These are phyloP conservation scores for Calonectria honghensis DNA, from an alignment of 2,329 filamentous ascomycete genomes.

Conservation along the genomic window DNA sequence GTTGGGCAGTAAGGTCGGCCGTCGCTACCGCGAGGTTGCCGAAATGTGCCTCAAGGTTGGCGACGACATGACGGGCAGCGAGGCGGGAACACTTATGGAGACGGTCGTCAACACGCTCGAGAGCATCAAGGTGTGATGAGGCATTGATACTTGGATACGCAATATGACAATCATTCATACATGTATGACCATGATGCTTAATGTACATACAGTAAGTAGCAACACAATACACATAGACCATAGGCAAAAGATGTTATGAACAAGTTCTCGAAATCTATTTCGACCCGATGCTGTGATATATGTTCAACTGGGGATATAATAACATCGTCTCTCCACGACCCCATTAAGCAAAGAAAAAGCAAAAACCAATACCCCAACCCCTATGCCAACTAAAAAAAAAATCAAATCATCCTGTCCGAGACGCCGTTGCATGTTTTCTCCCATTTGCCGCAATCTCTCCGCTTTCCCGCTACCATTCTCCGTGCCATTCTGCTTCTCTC, in stretches of 20 bases:
- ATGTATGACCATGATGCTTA: not conserved
- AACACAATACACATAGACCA: not conserved
- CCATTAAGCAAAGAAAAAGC: constrained; percentile 40
- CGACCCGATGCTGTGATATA: constrained; percentile 47
- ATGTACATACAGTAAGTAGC: not conserved
- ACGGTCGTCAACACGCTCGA: constrained; percentile 64
- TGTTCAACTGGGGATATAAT: constrained; percentile 33
- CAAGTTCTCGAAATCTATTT: constrained; percentile 47
- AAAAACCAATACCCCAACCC: constrained; percentile 38
- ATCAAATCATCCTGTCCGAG: constrained; percentile 42
- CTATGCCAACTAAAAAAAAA: constrained; percentile 39
- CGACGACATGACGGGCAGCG: constrained; percentile 61
- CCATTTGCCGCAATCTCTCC: constrained; percentile 43
- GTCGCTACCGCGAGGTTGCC: constrained; percentile 63
- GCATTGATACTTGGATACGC: not conserved
- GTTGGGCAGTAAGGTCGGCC: constrained; percentile 64
- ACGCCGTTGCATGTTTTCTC: constrained; percentile 52
- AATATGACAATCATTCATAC: not conserved
- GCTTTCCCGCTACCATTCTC: constrained; percentile 32
- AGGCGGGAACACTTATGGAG: constrained; percentile 65
- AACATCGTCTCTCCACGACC: constrained; percentile 30
- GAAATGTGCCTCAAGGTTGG: constrained; percentile 63
- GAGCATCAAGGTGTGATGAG: constrained; percentile 57
- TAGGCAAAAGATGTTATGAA: constrained; percentile 4
- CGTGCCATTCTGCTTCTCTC: constrained; percentile 20